phyloP scores from a whole-genome alignment of 371 early-diverging fungal species.

The Nematocida sp. region DNA sequence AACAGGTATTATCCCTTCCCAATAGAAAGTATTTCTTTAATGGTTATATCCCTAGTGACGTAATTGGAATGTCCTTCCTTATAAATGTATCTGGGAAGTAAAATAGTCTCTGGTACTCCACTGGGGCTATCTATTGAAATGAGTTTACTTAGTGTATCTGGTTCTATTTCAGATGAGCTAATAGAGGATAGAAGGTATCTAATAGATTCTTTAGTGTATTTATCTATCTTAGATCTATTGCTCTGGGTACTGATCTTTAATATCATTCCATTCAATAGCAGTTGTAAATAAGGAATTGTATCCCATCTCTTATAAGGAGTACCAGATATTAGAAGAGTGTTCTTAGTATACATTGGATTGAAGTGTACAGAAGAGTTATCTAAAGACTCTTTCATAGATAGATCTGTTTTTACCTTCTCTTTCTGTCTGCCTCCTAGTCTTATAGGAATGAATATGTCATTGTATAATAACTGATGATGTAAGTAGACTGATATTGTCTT shows the following conservation, averaged over 20 bases:
- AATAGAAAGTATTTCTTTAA: slow-evolving; percentile 14
- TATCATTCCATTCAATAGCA: too few relatives aligned
- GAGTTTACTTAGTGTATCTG: too few relatives aligned
- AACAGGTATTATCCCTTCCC: neutral
- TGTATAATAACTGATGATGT: slow-evolving; percentile 2
- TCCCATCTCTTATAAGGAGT: neutral
- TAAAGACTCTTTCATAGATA: too few relatives aligned
- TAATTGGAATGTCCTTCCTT: slow-evolving; percentile 46
- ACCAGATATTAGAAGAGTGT: too few relatives aligned
- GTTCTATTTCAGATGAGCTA: neutral
- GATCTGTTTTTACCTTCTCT: neutral
- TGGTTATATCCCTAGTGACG: slow-evolving; percentile 29
- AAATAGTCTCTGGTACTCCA: neutral
- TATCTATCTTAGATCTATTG: neutral
- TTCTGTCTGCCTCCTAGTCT: neutral
- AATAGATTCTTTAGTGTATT: slow-evolving; percentile 1
- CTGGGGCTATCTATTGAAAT: too few relatives aligned
- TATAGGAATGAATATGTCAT: neutral
- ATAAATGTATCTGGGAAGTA: slow-evolving; percentile 28
- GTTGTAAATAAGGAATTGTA: neutral
- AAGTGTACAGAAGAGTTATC: too few relatives aligned
- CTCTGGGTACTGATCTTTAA: too few relatives aligned
- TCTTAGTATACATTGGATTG: too few relatives aligned
- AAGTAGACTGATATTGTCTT: neutral
- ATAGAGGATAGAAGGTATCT: neutral